Evolutionary conservation across 2,329 filamentous ascomycete genomes (phyloP), one percentile per base, ranked within the genome.

Genomic region (Arthrobotrys entomopaga): DNA sequence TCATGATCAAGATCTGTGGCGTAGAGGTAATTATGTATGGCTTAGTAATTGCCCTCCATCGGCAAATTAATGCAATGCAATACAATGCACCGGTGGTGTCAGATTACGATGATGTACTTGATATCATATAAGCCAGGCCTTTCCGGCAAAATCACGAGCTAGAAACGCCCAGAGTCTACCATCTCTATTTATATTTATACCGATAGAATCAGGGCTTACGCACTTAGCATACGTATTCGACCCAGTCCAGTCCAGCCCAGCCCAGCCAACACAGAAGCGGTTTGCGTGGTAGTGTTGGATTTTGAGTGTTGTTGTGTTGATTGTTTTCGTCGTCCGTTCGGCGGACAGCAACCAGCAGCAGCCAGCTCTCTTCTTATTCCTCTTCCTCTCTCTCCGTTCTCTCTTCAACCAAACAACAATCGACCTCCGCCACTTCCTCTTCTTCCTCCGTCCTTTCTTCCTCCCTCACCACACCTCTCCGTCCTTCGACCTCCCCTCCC

Each of bases 291-390:
- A n/a, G n/a, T 59, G 69, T 73, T 73, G 69, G 54, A 73, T 73
- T 73, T 66, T 49, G 40, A 22, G 48, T 29, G 69, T 60, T 46
- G 42, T 34, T 50, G 60, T 73, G 69, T 73, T 66, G 61, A 61
- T 29, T 46, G 54, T 65, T 60, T 59, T 65, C 57, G 58, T 60
- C 59, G 54, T 48, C 60, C 24, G 56, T 54, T 34, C 26, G 24
- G 49, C 60, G 40, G 60, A 48, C 49, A 58, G 49, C 63, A 53
- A 57, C 43, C 42, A 29, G 7, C 26, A 29, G 26, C 26, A 29
- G 26, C 26, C 26, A 29, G 26, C 60, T 26, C 20, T 10, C 56
- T 42, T 46, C 57, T 40, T 42, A 42, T 22, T 43, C 61, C 53
- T 26, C 38, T 50, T 60, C n/a, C 24, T 26, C 56, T 38, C 43